phyloP scores from a whole-genome alignment of 2,329 filamentous ascomycete genomes.

The Colletotrichum spinosum region DNA sequence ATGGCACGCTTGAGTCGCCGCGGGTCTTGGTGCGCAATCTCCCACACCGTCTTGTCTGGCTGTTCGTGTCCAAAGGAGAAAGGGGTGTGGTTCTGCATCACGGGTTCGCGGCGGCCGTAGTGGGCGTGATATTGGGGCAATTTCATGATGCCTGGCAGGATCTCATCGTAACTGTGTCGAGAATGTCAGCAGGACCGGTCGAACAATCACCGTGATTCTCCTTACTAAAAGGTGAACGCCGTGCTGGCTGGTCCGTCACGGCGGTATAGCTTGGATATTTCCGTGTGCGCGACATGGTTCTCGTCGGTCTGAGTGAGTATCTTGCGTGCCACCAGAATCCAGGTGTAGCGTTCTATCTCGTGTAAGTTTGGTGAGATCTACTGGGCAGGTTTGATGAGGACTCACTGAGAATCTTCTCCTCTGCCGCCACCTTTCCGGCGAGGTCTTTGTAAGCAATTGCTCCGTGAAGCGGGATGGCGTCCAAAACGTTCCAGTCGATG shows the following conservation, averaged over 20 bases:
- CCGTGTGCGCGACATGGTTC: conserved; percentile 41
- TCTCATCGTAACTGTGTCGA: neutral
- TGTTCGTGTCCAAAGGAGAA: conserved; percentile 45
- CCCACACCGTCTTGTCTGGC: conserved; percentile 46
- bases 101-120: conserved; percentile 46
- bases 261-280: conserved; percentile 33
- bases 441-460: conserved; percentile 44
- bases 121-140: conserved; percentile 38
- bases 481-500: conserved; percentile 47
- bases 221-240: conserved; percentile 32
- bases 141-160: neutral
- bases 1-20: conserved; percentile 41
- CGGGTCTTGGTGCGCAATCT: conserved; percentile 42
- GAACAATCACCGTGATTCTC: neutral
- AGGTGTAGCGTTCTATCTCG: conserved; percentile 37
- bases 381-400: neutral
- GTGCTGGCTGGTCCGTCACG: conserved; percentile 19
- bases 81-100: conserved; percentile 41
- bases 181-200: neutral
- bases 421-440: conserved; percentile 42
- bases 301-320: conserved; percentile 38
- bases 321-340: conserved; percentile 37
- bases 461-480: conserved; percentile 44
- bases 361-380: neutral
- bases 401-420: conserved; percentile 43